phyloP scores from a whole-genome alignment of 2,329 filamentous ascomycete species.

The Amesomyces nigricolor region DNA sequence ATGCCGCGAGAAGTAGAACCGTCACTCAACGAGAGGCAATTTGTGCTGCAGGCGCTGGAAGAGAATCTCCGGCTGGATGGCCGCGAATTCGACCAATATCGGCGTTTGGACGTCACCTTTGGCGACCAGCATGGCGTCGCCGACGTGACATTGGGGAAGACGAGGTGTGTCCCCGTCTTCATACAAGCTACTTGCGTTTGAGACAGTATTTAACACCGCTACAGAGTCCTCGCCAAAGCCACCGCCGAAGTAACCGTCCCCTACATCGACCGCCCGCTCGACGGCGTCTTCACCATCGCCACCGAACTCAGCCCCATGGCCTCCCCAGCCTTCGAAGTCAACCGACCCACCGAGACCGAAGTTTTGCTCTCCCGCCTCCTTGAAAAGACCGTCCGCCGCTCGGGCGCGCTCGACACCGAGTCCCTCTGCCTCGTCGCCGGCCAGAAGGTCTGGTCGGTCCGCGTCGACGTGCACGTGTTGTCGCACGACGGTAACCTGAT shows the following conservation, averaged over 20 bases:
- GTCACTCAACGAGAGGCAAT: constrained; percentile 81
- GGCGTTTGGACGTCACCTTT: constrained; percentile 71
- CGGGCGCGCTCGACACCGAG: constrained; percentile 88
- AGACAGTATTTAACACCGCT: no score
- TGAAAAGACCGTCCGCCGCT: constrained; percentile 90
- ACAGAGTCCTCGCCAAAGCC: constrained; percentile 69
- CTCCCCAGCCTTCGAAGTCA: constrained; percentile 82
- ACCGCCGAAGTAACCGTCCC: constrained; percentile 85
- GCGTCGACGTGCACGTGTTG: constrained; percentile 86
- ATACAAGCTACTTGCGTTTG: not conserved
- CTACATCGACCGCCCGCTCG: constrained; percentile 82
- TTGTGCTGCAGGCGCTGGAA: constrained; percentile 75
- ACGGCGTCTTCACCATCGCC: constrained; percentile 88
- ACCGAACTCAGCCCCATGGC: constrained; percentile 91
- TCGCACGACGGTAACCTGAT: constrained; percentile 87
- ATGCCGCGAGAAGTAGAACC: constrained; percentile 94
- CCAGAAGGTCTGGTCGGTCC: constrained; percentile 83
- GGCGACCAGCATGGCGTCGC: constrained; percentile 88
- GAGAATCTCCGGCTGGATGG: constrained; percentile 80
- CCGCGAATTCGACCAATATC: constrained; percentile 73
- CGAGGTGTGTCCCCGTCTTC: constrained; percentile 52
- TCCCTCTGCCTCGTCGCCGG: constrained; percentile 90
- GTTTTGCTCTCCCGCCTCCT: constrained; percentile 80
- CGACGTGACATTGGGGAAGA: constrained; percentile 84
- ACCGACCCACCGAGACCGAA: constrained; percentile 77